Conservation (phyloP, 176 grass and related monocot species). For the Guadua angustifolia region DNA sequence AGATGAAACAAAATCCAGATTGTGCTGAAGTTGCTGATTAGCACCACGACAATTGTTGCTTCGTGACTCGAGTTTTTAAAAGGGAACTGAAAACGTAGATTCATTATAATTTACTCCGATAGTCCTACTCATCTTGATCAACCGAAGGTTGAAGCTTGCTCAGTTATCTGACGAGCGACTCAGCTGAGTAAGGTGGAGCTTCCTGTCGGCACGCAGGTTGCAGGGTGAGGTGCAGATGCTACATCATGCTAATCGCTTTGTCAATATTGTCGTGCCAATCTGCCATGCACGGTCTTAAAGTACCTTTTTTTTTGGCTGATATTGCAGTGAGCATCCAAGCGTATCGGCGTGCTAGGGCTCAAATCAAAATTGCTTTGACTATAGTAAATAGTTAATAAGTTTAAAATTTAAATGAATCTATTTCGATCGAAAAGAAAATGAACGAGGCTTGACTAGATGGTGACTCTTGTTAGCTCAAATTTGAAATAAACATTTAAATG, state of each 20-base stretch:
- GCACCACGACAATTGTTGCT: neutral
- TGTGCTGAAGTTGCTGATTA: neutral
- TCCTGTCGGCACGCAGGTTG: neutral
- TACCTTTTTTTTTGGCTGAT: neutral
- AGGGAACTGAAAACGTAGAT: neutral
- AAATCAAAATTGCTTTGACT: too few relatives aligned
- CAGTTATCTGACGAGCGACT: neutral
- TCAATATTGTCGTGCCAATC: neutral
- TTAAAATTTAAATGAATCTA: too few relatives aligned
- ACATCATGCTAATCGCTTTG: neutral
- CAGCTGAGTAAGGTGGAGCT: neutral
- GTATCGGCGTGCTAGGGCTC: neutral
- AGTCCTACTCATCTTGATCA: neutral
- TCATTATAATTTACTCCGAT: neutral
- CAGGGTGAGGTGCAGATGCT: neutral
- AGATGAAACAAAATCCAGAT: neutral
- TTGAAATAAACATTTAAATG: too few relatives aligned
- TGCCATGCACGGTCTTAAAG: neutral
- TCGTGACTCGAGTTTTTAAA: neutral
- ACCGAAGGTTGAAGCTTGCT: neutral
- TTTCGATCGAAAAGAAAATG: too few relatives aligned
- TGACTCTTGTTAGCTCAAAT: too few relatives aligned
- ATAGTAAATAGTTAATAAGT: too few relatives aligned
- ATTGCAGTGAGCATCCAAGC: neutral
- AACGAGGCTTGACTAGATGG: too few relatives aligned